phyloP scores from a whole-genome alignment of 179 eudicot genomes.

The Corrigiola litoralis region DNA sequence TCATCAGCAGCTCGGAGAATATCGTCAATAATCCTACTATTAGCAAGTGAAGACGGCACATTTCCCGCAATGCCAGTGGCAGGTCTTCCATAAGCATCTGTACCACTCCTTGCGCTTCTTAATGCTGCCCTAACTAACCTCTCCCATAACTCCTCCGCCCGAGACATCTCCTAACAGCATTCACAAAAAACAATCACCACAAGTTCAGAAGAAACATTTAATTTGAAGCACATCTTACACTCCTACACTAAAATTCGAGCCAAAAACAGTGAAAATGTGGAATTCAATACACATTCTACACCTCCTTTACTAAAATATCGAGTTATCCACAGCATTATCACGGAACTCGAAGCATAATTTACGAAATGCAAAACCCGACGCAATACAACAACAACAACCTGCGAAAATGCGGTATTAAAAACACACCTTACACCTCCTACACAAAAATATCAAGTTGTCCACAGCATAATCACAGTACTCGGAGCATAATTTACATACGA shows the following conservation, averaged over 20 bases:
- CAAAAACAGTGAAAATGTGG: too few species aligned
- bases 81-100: constrained; percentile 66
- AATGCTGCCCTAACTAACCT: constrained; percentile 90
- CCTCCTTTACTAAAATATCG: too few species aligned
- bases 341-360: too few species aligned
- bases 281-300: too few species aligned
- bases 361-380: too few species aligned
- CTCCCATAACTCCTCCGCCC: constrained; percentile 89
- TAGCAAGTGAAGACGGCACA: constrained; percentile 87
- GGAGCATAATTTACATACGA: too few species aligned
- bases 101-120: constrained; percentile 62
- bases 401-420: too few species aligned
- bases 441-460: too few species aligned
- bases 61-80: constrained; percentile 81
- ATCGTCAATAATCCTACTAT: constrained; percentile 77
- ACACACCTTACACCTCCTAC: too few species aligned
- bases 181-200: not conserved
- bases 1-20: constrained; percentile 95
- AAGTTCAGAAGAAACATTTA: not conserved
- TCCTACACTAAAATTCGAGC: not conserved
- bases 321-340: too few species aligned
- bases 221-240: not conserved
- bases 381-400: too few species aligned
- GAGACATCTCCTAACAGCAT: constrained; percentile 84
- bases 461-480: too few species aligned